phyloP scores from a whole-genome alignment of 148 eudicot species.

The Polygonum maritimum region DNA sequence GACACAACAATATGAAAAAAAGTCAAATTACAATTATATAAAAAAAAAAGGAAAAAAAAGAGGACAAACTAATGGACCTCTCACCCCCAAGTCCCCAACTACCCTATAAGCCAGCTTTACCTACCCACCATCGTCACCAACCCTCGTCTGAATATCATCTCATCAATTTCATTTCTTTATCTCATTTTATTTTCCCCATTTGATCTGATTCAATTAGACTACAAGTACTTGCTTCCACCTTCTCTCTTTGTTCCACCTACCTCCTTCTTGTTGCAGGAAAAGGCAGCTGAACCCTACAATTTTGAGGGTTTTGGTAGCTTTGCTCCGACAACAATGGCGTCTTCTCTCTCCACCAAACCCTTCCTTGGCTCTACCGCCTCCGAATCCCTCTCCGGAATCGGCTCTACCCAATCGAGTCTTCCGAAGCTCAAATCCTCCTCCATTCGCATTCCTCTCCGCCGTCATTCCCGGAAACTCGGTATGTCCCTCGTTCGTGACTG shows the following conservation, averaged over 20 bases:
- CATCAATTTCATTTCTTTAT: neutral
- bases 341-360: slow-evolving; percentile 54
- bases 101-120: neutral
- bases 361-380: slow-evolving; percentile 37
- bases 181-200: neutral
- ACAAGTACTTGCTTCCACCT: neutral
- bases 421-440: slow-evolving; percentile 26
- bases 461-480: slow-evolving; percentile 44
- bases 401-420: slow-evolving; percentile 34
- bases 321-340: slow-evolving; percentile 34
- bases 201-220: neutral
- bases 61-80: neutral
- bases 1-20: no score
- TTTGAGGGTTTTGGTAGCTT: neutral
- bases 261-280: neutral
- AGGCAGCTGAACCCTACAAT: neutral
- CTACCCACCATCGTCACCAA: slow-evolving; percentile 9
- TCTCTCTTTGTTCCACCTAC: neutral
- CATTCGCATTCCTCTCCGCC: slow-evolving; percentile 35
- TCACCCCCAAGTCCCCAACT: neutral
- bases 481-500: neutral
- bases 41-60: neutral
- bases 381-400: slow-evolving; percentile 24
- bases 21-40: neutral
- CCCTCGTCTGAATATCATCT: neutral